Conservation (phyloP, 805 yeast species). For the Candida sithepensis region DNA sequence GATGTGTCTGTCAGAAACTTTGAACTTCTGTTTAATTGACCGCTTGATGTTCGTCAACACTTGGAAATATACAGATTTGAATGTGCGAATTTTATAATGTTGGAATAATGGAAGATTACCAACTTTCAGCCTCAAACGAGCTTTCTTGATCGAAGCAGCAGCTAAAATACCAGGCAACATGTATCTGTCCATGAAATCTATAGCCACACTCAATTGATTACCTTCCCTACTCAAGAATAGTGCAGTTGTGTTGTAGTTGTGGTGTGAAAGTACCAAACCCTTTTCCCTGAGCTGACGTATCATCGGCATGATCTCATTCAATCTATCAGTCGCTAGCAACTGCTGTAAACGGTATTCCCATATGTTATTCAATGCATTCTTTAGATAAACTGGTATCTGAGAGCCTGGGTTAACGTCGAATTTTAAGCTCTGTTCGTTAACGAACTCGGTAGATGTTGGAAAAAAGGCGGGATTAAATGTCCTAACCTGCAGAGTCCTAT, state of each 20-base stretch:
- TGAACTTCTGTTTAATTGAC: not conserved
- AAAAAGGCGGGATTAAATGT: not conserved
- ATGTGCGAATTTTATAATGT: not conserved
- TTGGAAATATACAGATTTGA: conserved; percentile 8
- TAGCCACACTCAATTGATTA: conserved; percentile 17
- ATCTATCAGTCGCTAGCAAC: conserved; percentile 23
- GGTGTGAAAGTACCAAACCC: conserved; percentile 27
- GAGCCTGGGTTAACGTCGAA: conserved; percentile 4
- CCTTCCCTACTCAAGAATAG: conserved; percentile 18
- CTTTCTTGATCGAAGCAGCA: conserved; percentile 1
- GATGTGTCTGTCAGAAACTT: not conserved
- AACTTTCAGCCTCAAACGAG: conserved; percentile 8
- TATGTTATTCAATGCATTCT: conserved; percentile 22
- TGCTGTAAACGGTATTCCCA: conserved; percentile 31
- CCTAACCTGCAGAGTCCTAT: not conserved
- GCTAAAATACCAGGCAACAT: conserved; percentile 23
- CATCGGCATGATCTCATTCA: conserved; percentile 14
- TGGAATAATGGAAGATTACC: not conserved
- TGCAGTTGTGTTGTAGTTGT: conserved; percentile 28
- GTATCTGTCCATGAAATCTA: conserved; percentile 25
- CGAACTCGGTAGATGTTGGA: not conserved
- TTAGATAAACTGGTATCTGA: conserved; percentile 23
- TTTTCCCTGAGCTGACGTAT: conserved; percentile 15
- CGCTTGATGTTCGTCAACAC: conserved; percentile 6
- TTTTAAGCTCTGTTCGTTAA: conserved; percentile 15